A percentile compares a stretch with the other conserved stretches of the same genome.
phyloP scores from a whole-genome alignment of 345 rosid genomes.

The Pistacia integerrima region DNA sequence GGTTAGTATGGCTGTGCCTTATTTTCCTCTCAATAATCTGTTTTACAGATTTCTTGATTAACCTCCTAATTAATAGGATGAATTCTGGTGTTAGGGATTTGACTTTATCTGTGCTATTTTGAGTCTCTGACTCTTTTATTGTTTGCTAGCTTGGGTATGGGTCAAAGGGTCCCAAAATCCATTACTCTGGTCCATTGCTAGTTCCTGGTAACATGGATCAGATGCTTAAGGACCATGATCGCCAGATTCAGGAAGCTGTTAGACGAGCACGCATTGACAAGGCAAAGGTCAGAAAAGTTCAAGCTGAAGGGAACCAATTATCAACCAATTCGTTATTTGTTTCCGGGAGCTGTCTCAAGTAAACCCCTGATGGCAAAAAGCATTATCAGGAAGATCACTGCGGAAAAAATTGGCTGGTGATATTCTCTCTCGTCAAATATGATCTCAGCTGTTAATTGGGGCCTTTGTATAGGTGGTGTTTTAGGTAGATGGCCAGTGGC shows the following conservation, averaged over 20 bases:
- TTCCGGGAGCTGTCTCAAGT: constrained; percentile 50
- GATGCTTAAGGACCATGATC: constrained; percentile 94
- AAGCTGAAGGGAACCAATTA: constrained; percentile 62
- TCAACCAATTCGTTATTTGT: constrained; percentile 66
- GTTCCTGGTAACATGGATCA: constrained; percentile 93
- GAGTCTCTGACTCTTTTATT: background rate
- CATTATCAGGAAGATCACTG: constrained; percentile 21
- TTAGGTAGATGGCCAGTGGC: constrained; percentile 31
- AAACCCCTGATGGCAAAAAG: constrained; percentile 20
- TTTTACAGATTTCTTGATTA: background rate
- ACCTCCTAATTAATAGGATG: background rate
- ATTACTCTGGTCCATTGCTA: constrained; percentile 91
- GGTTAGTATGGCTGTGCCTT: constrained; percentile 47
- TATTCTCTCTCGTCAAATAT: constrained; percentile 27
- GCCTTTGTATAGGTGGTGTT: constrained; percentile 45
- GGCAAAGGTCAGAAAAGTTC: constrained; percentile 74
- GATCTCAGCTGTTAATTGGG: constrained; percentile 18
- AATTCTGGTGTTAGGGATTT: background rate
- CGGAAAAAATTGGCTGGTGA: constrained; percentile 26
- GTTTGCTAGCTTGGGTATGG: constrained; percentile 73
- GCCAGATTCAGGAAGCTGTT: constrained; percentile 93
- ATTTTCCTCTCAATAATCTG: background rate
- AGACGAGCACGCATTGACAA: constrained; percentile 85
- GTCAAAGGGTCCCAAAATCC: constrained; percentile 88
- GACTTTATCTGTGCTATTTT: background rate